A percentile compares a stretch with the other conserved stretches of the same genome.
Conservation (phyloP, 2,329 filamentous ascomycete species). For the Mycosphaerella sp. region DNA sequence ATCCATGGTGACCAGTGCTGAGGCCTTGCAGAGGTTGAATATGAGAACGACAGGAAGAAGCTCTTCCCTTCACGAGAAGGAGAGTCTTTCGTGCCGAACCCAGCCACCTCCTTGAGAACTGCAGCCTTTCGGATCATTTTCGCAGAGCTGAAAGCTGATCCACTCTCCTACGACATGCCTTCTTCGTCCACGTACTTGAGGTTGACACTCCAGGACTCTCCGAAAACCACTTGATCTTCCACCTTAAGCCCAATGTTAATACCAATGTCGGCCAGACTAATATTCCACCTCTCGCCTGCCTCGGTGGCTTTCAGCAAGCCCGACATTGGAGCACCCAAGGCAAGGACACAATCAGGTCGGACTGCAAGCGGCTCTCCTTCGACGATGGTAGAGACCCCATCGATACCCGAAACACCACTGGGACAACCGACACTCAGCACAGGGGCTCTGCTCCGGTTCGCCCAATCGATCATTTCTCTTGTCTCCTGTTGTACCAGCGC, state of each 20-base stretch:
- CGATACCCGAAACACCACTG: slow-evolving; percentile 75
- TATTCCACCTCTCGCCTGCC: slow-evolving; percentile 57
- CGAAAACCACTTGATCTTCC: slow-evolving; percentile 81
- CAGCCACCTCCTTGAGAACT: no score
- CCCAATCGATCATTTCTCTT: slow-evolving; percentile 88
- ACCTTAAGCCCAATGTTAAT: slow-evolving; percentile 78
- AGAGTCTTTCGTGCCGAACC: no score
- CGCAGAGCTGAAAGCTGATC: neutral
- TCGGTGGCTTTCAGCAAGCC: slow-evolving; percentile 74
- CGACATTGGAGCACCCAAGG: slow-evolving; percentile 78
- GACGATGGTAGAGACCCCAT: slow-evolving; percentile 57
- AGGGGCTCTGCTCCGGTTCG: slow-evolving; percentile 76
- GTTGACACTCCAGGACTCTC: slow-evolving; percentile 72
- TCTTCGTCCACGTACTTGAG: slow-evolving; percentile 24
- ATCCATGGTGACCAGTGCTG: no score
- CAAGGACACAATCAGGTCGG: slow-evolving; percentile 73
- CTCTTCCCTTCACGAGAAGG: no score
- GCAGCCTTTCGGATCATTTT: neutral
- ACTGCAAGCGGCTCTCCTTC: slow-evolving; percentile 77
- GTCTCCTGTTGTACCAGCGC: slow-evolving; percentile 70
- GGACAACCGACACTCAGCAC: slow-evolving; percentile 87
- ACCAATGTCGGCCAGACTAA: slow-evolving; percentile 83
- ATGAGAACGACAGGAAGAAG: no score
- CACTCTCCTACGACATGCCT: neutral
- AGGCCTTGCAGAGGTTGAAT: no score